Conservation (phyloP, 192 early-diverging fungal species). For the Podila epicladia region DNA sequence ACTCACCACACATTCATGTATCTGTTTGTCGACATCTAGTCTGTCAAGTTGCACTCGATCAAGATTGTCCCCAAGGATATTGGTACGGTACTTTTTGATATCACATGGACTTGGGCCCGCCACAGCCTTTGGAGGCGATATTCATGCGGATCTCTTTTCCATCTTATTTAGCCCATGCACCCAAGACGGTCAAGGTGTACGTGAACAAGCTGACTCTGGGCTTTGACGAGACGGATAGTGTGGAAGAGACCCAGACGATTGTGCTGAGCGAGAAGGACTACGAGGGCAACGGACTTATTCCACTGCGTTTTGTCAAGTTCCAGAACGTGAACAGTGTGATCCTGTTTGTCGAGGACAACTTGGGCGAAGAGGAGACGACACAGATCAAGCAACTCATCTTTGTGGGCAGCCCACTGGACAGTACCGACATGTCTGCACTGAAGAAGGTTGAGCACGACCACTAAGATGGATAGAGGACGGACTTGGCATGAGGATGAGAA, state of each 20-base stretch:
- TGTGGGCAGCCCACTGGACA: conserved; percentile 68
- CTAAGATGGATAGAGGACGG: background rate
- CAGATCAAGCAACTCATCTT: conserved; percentile 81
- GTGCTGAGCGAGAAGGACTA: conserved; percentile 76
- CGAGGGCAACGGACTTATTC: conserved; percentile 71
- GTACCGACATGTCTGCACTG: conserved; percentile 43
- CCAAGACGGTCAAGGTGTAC: conserved; percentile 88
- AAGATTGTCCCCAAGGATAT: conserved; percentile 63
- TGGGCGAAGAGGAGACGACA: conserved; percentile 85
- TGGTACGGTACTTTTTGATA: conserved; percentile 17
- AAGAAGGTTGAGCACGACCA: conserved; percentile 48
- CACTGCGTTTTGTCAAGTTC: conserved; percentile 93
- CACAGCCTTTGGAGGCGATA: too few relatives aligned
- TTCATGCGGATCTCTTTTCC: background rate
- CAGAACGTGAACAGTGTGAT: conserved; percentile 86
- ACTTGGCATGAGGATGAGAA: too few relatives aligned
- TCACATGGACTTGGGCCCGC: background rate
- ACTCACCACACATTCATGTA: conserved; percentile 9
- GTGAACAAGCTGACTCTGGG: conserved; percentile 83
- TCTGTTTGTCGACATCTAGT: conserved; percentile 15
- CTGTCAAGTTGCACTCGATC: conserved; percentile 77
- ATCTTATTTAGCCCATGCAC: conserved; percentile 72
- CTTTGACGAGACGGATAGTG: conserved; percentile 88
- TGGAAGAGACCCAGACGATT: conserved; percentile 81
- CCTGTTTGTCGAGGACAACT: conserved; percentile 89